Percentiles rank a stretch among this genome's conserved stretches.
These are phyloP conservation scores for Debaryomyces sp. DNA, from an alignment of 1,139 yeast genomes.

Conservation along the genomic window DNA sequence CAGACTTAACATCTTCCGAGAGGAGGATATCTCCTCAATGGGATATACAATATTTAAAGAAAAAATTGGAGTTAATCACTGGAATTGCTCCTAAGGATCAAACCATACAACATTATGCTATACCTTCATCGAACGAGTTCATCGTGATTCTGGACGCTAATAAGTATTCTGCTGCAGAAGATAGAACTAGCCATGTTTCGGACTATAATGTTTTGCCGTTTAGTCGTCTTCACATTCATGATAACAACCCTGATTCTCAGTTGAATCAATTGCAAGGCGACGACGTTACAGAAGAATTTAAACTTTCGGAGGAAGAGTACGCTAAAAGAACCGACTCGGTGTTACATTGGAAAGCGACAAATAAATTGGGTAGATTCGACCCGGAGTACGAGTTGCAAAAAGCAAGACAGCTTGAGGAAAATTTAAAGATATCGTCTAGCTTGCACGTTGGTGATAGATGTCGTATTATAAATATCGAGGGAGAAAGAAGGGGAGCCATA, in stretches of 20 bases:
- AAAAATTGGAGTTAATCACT: constrained; percentile 68
- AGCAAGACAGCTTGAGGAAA: constrained; percentile 18
- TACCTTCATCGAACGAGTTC: constrained; percentile 41
- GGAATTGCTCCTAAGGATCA: constrained; percentile 74
- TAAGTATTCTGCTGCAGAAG: constrained; percentile 19
- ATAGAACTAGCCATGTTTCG: constrained; percentile 17
- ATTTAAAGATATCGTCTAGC: constrained; percentile 17
- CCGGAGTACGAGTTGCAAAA: constrained; percentile 46
- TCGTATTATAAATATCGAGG: constrained; percentile 44
- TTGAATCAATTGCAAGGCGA: constrained; percentile 38
- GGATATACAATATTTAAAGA: constrained; percentile 58
- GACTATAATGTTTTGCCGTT: constrained; percentile 33
- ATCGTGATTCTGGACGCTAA: constrained; percentile 22
- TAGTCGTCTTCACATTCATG: constrained; percentile 56
- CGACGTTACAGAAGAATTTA: constrained; percentile 48
- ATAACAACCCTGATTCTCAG: constrained; percentile 54
- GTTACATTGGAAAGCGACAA: constrained; percentile 70
- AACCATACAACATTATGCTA: constrained; percentile 51
- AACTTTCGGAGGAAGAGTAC: constrained; percentile 70
- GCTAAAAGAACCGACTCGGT: constrained; percentile 63
- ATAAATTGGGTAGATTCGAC: constrained; percentile 72
- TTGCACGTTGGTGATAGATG: constrained; percentile 41
- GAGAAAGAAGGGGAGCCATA: constrained; percentile 69
- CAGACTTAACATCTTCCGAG: constrained; percentile 71
- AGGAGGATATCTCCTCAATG: constrained; percentile 67